Percentiles rank a stretch among this genome's conserved stretches.
Evolutionary conservation across 1,284 basidiomycete species (phyloP).

Genomic region (Ceratobasidium sp.): DNA sequence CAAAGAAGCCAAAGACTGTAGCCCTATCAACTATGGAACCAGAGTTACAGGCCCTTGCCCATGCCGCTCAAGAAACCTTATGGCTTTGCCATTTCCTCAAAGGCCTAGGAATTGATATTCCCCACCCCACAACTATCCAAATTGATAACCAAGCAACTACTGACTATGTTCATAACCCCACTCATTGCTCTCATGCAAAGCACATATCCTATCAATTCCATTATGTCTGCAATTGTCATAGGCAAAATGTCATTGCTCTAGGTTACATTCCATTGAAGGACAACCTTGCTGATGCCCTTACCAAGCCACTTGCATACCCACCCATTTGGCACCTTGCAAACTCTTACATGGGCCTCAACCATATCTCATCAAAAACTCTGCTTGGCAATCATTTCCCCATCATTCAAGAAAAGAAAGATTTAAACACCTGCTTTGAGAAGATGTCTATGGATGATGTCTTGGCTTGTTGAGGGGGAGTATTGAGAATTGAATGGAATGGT

Average conservation of each 20-base stretch:
- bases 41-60: constrained; percentile 51
- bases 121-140: constrained; percentile 39
- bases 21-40: constrained; percentile 52
- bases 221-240: constrained; percentile 50
- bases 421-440: too few relatives aligned
- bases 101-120: background rate
- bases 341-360: background rate
- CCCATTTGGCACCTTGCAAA: constrained; percentile 3
- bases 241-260: constrained; percentile 22
- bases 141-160: constrained; percentile 50
- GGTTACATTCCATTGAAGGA: constrained; percentile 40
- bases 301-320: constrained; percentile 42
- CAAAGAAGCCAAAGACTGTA: constrained; percentile 49
- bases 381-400: too few relatives aligned
- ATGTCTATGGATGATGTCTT: too few relatives aligned
- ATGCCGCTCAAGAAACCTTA: constrained; percentile 48
- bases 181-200: constrained; percentile 48
- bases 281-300: constrained; percentile 43
- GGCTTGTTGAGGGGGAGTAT: too few relatives aligned
- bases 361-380: too few relatives aligned
- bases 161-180: constrained; percentile 47
- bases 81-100: constrained; percentile 49
- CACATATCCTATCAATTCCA: constrained; percentile 52
- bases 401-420: too few relatives aligned
- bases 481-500: too few relatives aligned